Evolutionary conservation across 2,329 filamentous ascomycete species (phyloP).

Genomic region (Talaromyces rugulosus): DNA sequence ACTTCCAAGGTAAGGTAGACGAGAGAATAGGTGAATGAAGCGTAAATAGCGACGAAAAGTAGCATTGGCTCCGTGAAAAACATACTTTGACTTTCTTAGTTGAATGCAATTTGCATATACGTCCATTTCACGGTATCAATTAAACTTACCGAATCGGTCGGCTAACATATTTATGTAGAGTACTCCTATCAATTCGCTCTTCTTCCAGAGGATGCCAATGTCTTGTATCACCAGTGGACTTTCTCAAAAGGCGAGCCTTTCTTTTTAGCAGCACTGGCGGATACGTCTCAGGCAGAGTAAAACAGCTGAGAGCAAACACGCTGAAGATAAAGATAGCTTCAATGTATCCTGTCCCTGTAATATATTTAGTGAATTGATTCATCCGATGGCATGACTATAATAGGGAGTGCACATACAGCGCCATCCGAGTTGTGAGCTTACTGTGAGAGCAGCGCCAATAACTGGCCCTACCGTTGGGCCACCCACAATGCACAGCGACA

Average conservation of each 20-base stretch:
- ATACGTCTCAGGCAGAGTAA: constrained; percentile 50
- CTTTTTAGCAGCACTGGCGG: constrained; percentile 44
- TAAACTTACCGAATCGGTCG: constrained; percentile 29
- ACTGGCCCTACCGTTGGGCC: constrained; percentile 49
- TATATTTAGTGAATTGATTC: constrained; percentile 21
- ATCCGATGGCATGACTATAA: constrained; percentile 42
- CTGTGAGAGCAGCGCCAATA: constrained; percentile 46
- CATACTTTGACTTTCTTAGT: constrained; percentile 27
- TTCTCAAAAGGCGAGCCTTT: constrained; percentile 46
- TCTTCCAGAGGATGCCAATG: constrained; percentile 10
- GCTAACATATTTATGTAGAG: constrained; percentile 37
- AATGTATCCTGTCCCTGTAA: constrained; percentile 37
- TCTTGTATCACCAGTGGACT: constrained; percentile 34
- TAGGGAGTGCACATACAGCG: constrained; percentile 56
- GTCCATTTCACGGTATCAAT: neutral
- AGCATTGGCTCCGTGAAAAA: constrained; percentile 47
- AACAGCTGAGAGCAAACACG: constrained; percentile 23
- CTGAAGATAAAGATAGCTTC: constrained; percentile 22
- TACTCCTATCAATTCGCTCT: neutral
- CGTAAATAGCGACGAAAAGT: constrained; percentile 42
- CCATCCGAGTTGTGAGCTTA: constrained; percentile 50
- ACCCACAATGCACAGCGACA: constrained; percentile 44
- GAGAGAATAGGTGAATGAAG: constrained; percentile 45
- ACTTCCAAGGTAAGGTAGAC: constrained; percentile 46
- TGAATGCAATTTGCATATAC: neutral